Evolutionary conservation across 768 basidiomycete species (phyloP).

Genomic region (Albatrellus ellisii): DNA sequence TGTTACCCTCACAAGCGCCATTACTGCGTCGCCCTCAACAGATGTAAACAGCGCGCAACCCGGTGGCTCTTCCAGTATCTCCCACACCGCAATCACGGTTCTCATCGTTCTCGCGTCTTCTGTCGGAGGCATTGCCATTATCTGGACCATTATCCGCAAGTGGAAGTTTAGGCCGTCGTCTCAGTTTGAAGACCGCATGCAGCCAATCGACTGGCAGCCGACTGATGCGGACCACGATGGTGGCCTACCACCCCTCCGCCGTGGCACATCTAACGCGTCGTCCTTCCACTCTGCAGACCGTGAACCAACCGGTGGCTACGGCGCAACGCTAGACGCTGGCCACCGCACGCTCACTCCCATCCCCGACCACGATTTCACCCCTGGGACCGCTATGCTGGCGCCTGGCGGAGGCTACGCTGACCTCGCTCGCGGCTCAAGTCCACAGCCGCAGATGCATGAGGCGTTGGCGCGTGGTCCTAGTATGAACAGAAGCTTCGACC

Average conservation of each 20-base stretch:
- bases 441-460: constrained; percentile 54
- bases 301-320: constrained; percentile 15
- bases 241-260: constrained; percentile 34
- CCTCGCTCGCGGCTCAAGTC: constrained; percentile 61
- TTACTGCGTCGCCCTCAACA: constrained; percentile 15
- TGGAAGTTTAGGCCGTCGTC: constrained; percentile 80
- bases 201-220: constrained; percentile 86
- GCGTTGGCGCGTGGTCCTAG: constrained; percentile 17
- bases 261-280: constrained; percentile 46
- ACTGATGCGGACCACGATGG: constrained; percentile 31
- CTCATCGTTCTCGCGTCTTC: constrained; percentile 60
- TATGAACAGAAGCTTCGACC: constrained; percentile 36
- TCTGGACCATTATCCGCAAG: constrained; percentile 88
- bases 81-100: constrained; percentile 35
- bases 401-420: constrained; percentile 77
- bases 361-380: constrained; percentile 70
- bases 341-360: constrained; percentile 28
- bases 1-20: constrained; percentile 14
- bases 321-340: constrained; percentile 21
- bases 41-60: constrained; percentile 16
- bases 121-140: constrained; percentile 53
- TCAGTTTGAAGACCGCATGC: constrained; percentile 72
- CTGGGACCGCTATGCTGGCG: constrained; percentile 40
- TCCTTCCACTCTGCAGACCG: constrained; percentile 50
- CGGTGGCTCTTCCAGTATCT: constrained; percentile 30